Evolutionary conservation across 345 rosid genomes (phyloP).

Genomic region (Geranium brycei): DNA sequence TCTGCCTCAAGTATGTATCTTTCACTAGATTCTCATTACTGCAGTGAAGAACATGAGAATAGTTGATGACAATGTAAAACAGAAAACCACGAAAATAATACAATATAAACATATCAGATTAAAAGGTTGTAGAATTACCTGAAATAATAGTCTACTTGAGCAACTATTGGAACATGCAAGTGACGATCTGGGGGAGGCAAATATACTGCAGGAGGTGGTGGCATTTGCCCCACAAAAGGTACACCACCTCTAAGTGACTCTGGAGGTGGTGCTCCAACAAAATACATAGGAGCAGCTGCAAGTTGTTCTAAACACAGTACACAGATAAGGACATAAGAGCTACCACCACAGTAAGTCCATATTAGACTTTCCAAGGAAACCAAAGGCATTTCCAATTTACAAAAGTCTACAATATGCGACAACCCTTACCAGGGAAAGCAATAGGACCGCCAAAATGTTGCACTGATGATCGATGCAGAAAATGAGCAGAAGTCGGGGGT

Average conservation of each 20-base stretch:
- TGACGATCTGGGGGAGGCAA: slow-evolving; percentile 34
- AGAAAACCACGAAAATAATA: background rate
- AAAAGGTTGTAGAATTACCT: slow-evolving; percentile 35
- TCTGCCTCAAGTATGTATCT: slow-evolving; percentile 65
- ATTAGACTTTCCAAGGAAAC: background rate
- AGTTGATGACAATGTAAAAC: slow-evolving; percentile 1
- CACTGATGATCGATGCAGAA: slow-evolving; percentile 35
- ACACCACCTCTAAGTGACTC: slow-evolving; percentile 13
- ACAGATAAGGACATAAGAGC: slow-evolving; percentile 14
- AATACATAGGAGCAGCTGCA: slow-evolving; percentile 20
- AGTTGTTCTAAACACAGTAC: slow-evolving; percentile 35
- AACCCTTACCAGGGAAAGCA: slow-evolving; percentile 49
- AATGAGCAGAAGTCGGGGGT: slow-evolving; percentile 25
- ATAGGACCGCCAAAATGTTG: slow-evolving; percentile 39
- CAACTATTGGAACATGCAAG: slow-evolving; percentile 40
- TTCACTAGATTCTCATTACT: slow-evolving; percentile 67
- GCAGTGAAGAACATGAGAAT: slow-evolving; percentile 19
- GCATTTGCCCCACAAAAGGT: slow-evolving; percentile 34
- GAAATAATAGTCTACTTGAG: slow-evolving; percentile 79
- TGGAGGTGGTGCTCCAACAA: slow-evolving; percentile 1
- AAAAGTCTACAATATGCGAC: background rate
- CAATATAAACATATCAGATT: slow-evolving; percentile 3
- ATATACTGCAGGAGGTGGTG: slow-evolving; percentile 35
- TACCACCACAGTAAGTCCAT: background rate
- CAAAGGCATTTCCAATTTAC: background rate